Conservation (phyloP, 2,329 filamentous ascomycete species). For the Cadophora luteo-olivacea region DNA sequence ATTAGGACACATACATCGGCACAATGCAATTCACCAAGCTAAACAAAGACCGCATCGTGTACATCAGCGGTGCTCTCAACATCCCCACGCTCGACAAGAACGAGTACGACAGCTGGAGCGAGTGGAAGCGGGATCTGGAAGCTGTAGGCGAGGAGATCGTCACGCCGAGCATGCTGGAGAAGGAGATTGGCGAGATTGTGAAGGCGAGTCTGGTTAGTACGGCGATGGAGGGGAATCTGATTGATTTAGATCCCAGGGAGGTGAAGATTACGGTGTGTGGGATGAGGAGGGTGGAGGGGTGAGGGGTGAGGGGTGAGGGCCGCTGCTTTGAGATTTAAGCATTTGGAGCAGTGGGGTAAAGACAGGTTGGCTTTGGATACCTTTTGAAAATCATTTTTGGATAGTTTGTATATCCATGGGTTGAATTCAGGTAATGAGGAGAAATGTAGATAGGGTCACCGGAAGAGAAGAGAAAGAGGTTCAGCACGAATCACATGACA, state of each 20-base stretch:
- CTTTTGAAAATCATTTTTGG: no score
- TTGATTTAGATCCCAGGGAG: slow-evolving; percentile 7
- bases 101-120: slow-evolving; percentile 12
- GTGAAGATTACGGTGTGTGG: slow-evolving; percentile 16
- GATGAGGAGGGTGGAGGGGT: slow-evolving; percentile 15
- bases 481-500: no score
- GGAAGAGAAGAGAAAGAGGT: no score
- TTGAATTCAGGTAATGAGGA: no score
- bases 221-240: slow-evolving; percentile 2
- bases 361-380: no score
- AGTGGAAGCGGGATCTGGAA: slow-evolving; percentile 12
- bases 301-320: neutral
- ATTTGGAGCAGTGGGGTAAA: no score
- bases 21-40: slow-evolving; percentile 20
- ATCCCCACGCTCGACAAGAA: slow-evolving; percentile 13
- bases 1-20: slow-evolving; percentile 6
- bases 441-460: no score
- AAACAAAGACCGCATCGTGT: slow-evolving; percentile 17
- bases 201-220: neutral
- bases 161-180: slow-evolving; percentile 3
- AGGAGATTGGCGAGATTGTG: slow-evolving; percentile 5
- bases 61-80: slow-evolving; percentile 5
- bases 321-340: no score
- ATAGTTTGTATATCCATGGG: no score
- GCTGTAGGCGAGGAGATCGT: slow-evolving; percentile 4